Conservation (phyloP, 2,329 filamentous ascomycete genomes). For the Fusarium sp. region DNA sequence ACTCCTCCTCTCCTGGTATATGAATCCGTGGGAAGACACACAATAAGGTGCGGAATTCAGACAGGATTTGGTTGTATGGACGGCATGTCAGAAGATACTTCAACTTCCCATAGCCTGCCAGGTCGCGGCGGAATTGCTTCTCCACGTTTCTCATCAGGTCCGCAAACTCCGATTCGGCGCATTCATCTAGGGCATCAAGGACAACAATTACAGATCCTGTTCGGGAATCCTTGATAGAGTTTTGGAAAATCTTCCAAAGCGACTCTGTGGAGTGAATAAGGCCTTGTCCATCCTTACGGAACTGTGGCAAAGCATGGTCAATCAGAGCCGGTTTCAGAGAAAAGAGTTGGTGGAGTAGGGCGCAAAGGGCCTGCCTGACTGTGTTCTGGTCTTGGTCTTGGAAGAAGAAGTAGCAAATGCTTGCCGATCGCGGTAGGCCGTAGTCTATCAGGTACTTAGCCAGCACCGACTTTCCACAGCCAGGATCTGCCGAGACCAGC, state of each 20-base stretch:
- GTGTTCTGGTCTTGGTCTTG: conserved; percentile 54
- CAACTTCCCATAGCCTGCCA: conserved; percentile 25
- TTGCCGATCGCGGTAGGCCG: conserved; percentile 33
- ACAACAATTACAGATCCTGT: conserved; percentile 43
- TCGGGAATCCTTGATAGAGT: neutral
- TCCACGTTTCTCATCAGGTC: conserved; percentile 30
- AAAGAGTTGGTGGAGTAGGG: conserved; percentile 55
- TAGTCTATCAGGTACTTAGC: conserved; percentile 38
- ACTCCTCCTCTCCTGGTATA: conserved; percentile 52
- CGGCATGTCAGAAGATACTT: conserved; percentile 53
- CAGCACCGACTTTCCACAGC: conserved; percentile 54
- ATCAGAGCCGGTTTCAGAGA: conserved; percentile 47
- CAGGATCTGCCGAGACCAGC: conserved; percentile 53
- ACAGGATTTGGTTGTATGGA: conserved; percentile 48
- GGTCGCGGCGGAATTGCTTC: neutral
- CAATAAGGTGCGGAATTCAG: conserved; percentile 37
- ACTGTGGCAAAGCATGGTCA: conserved; percentile 47
- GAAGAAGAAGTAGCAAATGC: conserved; percentile 59
- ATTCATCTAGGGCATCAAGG: neutral
- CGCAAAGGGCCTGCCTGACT: conserved; percentile 50
- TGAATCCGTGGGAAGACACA: conserved; percentile 44
- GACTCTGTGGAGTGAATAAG: neutral
- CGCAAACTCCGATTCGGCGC: neutral
- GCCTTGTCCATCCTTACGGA: conserved; percentile 40
- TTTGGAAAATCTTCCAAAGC: neutral